Evolutionary conservation across 1,284 basidiomycete species (phyloP).

Genomic region (Irpex lacteus): DNA sequence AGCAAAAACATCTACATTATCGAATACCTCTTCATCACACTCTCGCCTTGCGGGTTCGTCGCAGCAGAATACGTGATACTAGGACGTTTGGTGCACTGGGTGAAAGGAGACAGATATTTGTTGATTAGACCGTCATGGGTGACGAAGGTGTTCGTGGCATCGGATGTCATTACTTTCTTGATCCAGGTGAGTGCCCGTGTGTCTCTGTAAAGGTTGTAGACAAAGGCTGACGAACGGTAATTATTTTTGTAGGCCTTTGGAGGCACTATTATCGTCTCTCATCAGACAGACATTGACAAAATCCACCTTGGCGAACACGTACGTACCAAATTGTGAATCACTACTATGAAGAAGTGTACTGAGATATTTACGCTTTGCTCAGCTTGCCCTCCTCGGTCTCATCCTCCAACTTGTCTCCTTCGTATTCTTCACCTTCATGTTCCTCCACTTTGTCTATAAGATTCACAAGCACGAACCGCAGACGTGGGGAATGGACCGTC

Average conservation of each 20-base stretch:
- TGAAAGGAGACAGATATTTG: constrained; percentile 49
- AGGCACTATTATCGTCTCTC: constrained; percentile 34
- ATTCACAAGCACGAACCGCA: constrained; percentile 42
- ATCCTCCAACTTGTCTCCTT: constrained; percentile 65
- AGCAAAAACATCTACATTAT: constrained; percentile 49
- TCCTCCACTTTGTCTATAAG: constrained; percentile 52
- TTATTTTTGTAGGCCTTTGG: constrained; percentile 30
- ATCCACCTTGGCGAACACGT: constrained; percentile 13
- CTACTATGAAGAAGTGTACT: background rate
- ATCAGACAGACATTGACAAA: constrained; percentile 8
- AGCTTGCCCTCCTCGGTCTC: constrained; percentile 65
- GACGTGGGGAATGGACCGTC: constrained; percentile 40
- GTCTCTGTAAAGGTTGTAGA: background rate
- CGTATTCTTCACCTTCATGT: constrained; percentile 55
- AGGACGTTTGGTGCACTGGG: constrained; percentile 53
- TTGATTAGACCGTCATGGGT: constrained; percentile 51
- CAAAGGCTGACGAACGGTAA: too few species aligned
- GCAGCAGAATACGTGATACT: constrained; percentile 70
- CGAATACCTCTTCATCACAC: constrained; percentile 80
- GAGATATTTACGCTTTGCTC: background rate
- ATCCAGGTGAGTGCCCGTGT: constrained; percentile 43
- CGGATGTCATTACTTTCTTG: constrained; percentile 67
- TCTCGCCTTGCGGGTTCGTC: constrained; percentile 76
- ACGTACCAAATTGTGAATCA: constrained; percentile 6
- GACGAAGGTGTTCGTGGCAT: constrained; percentile 49